Percentiles rank a stretch among this genome's conserved stretches.
Conservation (phyloP, 331 rosid genomes). For the Dryas integrifolia region DNA sequence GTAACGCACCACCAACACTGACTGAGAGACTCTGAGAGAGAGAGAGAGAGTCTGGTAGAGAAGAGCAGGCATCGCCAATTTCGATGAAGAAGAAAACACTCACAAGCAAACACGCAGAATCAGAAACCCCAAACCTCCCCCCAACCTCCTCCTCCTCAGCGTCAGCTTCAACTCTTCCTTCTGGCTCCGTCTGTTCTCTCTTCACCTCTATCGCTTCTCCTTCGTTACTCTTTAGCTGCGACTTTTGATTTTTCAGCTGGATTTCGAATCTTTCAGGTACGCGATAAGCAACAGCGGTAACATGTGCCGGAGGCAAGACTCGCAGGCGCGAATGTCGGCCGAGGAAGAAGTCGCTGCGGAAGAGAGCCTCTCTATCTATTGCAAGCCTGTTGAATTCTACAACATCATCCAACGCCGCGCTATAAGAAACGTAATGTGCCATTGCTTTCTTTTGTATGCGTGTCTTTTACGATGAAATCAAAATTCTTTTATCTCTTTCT, state of each 20-base stretch:
- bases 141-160: not conserved
- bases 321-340: constrained; percentile 45
- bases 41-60: not conserved
- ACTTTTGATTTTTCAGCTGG: not conserved
- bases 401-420: constrained; percentile 60
- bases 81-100: constrained; percentile 17
- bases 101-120: not conserved
- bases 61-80: not conserved
- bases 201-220: not conserved
- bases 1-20: not conserved
- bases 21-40: not conserved
- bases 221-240: not conserved
- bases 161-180: constrained; percentile 10
- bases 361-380: constrained; percentile 55
- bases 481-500: not conserved
- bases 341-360: constrained; percentile 64
- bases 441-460: not conserved
- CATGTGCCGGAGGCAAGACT: constrained; percentile 44
- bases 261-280: constrained; percentile 29
- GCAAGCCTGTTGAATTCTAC: constrained; percentile 77
- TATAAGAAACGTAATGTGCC: constrained; percentile 32
- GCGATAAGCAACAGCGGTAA: constrained; percentile 31
- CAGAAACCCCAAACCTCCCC: not conserved
- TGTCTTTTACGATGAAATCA: not conserved
- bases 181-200: constrained; percentile 24